Evolutionary conservation across 768 basidiomycete genomes (phyloP), one percentile per base, ranked within the genome.

Genomic region (Lactarius quietus): DNA sequence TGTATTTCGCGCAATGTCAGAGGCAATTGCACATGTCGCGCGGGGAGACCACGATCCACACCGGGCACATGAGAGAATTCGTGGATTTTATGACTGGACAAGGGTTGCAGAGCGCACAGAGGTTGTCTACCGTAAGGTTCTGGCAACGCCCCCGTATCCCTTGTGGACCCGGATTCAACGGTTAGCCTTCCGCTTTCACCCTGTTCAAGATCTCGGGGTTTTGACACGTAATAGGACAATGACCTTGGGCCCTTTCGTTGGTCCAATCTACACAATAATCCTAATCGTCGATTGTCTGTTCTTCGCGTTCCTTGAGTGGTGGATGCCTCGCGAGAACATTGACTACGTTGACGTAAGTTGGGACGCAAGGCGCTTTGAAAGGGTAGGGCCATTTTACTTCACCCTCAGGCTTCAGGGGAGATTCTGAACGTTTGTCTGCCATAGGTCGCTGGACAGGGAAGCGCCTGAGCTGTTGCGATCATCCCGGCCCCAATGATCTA

Each of bases 281-380:
- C 77, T 97, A 48, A 80, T 95, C 33, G 92, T 98, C 1, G 89
- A 95, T 70, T 93, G 93, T 72, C 74, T 96, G 9, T 96, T 97
- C 76, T 94, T 93, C 74, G 72, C 86, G 69, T 78, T 92, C 57
- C 79, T 99, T 4, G 93, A 97, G 71, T 91, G 86, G 87, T 87
- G 86, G 80, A 82, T 86, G 73, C 96, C 96, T 0, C 78, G 88
- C 54, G 84, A 88, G 26, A 80, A 86, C 62, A 77, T 97, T 59
- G 92, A 96, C 74, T 86, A 84, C 68, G 94, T 93, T 0, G 76
- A 81, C 31, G 78, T 78, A 61, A 79, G 85, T 59, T 93, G 91
- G 90, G 78, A 87, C 33, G 72, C 74, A 3, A 66, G 73, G 1
- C 64, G 66, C 9, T 80, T 80, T 64, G 61, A 59, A 38, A 63